Percentiles rank a stretch among this genome's conserved stretches.
Conservation (phyloP, 352 stramenopile species). For the Globisporangium cystogenes region DNA sequence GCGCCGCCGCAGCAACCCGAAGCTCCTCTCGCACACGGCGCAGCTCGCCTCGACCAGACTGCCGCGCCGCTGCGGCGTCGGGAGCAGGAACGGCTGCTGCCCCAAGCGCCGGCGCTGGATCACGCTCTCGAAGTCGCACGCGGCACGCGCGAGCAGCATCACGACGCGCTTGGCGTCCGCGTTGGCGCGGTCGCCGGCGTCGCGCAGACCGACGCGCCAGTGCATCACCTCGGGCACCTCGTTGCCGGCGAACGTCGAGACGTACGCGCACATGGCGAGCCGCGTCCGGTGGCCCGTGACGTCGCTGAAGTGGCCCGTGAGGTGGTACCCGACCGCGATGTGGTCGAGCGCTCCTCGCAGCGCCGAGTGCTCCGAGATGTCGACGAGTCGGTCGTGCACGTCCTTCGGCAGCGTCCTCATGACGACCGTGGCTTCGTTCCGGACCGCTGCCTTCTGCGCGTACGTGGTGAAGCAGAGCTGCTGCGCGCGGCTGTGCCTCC, state of each 20-base stretch:
- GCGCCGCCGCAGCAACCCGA: slow-evolving; percentile 42
- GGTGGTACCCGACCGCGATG: slow-evolving; percentile 59
- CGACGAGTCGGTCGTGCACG: slow-evolving; percentile 32
- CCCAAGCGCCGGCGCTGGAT: slow-evolving; percentile 56
- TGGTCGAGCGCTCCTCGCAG: slow-evolving; percentile 39
- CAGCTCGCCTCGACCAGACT: slow-evolving; percentile 19
- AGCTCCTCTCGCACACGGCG: slow-evolving; percentile 39
- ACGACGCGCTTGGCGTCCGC: slow-evolving; percentile 46
- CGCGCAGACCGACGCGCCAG: slow-evolving; percentile 9
- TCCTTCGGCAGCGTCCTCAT: slow-evolving; percentile 54
- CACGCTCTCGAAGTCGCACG: slow-evolving; percentile 45
- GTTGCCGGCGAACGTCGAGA: slow-evolving; percentile 7
- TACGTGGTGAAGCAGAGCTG: slow-evolving; percentile 58
- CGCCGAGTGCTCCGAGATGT: slow-evolving; percentile 12
- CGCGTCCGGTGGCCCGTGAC: slow-evolving; percentile 45
- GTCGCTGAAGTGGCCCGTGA: slow-evolving; percentile 39
- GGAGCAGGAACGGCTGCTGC: slow-evolving; percentile 37
- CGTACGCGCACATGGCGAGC: slow-evolving; percentile 58
- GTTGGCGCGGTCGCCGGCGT: slow-evolving; percentile 12
- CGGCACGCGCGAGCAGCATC: slow-evolving; percentile 37
- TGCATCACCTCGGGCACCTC: slow-evolving; percentile 11
- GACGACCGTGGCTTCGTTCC: slow-evolving; percentile 55
- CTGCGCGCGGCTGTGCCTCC: slow-evolving; percentile 31
- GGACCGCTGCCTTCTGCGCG: slow-evolving; percentile 28
- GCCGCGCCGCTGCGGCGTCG: slow-evolving; percentile 9